Conservation (phyloP, 2,329 filamentous ascomycete genomes). For the Phyllosticta citriasiana region DNA sequence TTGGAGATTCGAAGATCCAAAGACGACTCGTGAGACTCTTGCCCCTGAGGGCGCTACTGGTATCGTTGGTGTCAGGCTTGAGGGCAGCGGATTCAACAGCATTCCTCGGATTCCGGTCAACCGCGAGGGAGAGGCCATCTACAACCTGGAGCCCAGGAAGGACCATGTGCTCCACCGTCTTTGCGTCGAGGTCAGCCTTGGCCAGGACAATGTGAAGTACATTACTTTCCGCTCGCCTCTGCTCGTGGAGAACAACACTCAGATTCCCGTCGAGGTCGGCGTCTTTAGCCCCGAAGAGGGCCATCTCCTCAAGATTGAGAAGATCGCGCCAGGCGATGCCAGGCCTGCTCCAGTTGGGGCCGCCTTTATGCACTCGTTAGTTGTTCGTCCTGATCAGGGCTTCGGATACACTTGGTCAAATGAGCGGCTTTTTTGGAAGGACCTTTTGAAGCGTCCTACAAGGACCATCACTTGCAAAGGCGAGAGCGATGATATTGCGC, state of each 20-base stretch:
- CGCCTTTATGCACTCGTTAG: slow-evolving; percentile 76
- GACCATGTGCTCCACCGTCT: slow-evolving; percentile 79
- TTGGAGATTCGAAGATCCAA: slow-evolving; percentile 96
- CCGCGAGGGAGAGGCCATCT: slow-evolving; percentile 87
- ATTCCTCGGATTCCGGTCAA: slow-evolving; percentile 82
- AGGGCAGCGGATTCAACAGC: slow-evolving; percentile 88
- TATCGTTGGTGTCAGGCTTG: slow-evolving; percentile 70
- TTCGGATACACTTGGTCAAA: slow-evolving; percentile 95
- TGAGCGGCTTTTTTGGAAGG: slow-evolving; percentile 85
- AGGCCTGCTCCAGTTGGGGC: slow-evolving; percentile 87
- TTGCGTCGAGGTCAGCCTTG: slow-evolving; percentile 82
- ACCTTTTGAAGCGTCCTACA: slow-evolving; percentile 74
- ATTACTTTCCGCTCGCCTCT: slow-evolving; percentile 91
- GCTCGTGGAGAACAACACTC: slow-evolving; percentile 88
- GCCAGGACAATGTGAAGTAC: slow-evolving; percentile 94
- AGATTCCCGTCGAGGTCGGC: slow-evolving; percentile 89
- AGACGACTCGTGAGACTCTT: slow-evolving; percentile 88
- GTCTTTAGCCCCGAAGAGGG: slow-evolving; percentile 81
- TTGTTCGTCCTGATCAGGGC: slow-evolving; percentile 85
- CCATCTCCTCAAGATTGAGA: slow-evolving; percentile 92
- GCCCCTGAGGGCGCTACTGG: slow-evolving; percentile 73
- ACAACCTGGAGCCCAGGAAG: slow-evolving; percentile 78
- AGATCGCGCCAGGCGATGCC: slow-evolving; percentile 84
- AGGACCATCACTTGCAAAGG: slow-evolving; percentile 81
- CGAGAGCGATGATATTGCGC: slow-evolving; percentile 64